phyloP scores from a whole-genome alignment of 2,329 filamentous ascomycete species.

The Ceratocystis destructans region DNA sequence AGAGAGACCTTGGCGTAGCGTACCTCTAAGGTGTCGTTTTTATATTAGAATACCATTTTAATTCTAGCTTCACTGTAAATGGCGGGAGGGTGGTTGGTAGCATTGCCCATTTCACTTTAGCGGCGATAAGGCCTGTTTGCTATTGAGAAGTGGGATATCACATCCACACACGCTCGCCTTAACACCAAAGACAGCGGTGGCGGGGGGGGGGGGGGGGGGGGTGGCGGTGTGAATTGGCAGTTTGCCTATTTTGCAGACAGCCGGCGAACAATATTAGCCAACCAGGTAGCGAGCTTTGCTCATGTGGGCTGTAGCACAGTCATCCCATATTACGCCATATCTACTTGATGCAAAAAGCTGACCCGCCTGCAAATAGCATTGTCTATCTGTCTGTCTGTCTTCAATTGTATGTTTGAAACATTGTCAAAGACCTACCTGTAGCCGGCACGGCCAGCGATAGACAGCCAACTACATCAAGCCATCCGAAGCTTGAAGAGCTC shows the following conservation, averaged over 20 bases:
- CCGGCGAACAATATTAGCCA: not conserved
- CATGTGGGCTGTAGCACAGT: not conserved
- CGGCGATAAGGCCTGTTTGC: not conserved
- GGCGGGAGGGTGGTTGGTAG: too few species aligned
- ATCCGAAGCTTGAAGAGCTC: not conserved
- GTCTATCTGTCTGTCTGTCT: not conserved
- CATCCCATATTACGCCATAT: not conserved
- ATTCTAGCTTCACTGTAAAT: not conserved
- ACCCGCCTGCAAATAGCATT: too few species aligned
- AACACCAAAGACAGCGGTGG: not conserved
- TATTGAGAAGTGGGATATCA: not conserved
- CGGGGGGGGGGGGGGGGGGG: not conserved
- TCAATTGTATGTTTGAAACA: not conserved
- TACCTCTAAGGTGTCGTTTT: not conserved
- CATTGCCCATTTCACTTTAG: not conserved
- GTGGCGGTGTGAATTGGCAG: not conserved
- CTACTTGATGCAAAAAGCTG: not conserved
- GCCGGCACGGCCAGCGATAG: not conserved
- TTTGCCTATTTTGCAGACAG: not conserved
- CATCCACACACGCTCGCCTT: not conserved
- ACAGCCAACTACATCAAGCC: not conserved
- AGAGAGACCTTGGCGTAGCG: not conserved
- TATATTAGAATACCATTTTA: not conserved
- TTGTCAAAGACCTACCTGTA: not conserved
- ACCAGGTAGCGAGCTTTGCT: not conserved